Percentiles rank a stretch among this genome's conserved stretches.
These are phyloP conservation scores for Zea luxurians DNA, from an alignment of 176 grass and related monocot genomes.

Conservation along the genomic window DNA sequence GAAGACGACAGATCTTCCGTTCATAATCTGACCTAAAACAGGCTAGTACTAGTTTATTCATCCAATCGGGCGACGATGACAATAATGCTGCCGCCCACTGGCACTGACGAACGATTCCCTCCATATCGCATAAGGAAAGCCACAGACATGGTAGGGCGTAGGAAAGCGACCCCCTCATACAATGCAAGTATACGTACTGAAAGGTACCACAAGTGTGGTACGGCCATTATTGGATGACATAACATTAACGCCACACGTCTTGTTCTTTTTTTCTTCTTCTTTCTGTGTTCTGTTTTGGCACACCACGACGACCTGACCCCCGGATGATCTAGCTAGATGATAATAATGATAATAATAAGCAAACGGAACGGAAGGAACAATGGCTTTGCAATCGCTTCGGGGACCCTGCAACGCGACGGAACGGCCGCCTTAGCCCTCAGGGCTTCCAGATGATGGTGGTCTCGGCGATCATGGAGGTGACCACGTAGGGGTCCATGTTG, in stretches of 20 bases:
- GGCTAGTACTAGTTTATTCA: too few relatives aligned
- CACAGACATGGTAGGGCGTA: too few relatives aligned
- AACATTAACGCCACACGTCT: too few relatives aligned
- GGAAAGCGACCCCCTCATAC: too few relatives aligned
- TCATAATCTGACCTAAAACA: too few relatives aligned
- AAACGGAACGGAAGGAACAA: constrained; percentile 15
- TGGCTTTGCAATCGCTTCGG: neutral
- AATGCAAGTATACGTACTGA: constrained; percentile 1
- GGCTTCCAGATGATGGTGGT: constrained; percentile 83
- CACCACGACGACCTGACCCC: constrained; percentile 12
- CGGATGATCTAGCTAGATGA: constrained; percentile 25
- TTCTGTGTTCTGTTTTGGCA: constrained; percentile 9
- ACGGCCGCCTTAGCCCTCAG: constrained; percentile 21
- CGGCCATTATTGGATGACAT: constrained; percentile 44
- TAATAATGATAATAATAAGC: neutral
- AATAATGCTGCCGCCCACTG: too few relatives aligned
- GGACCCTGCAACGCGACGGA: neutral
- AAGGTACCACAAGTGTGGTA: constrained; percentile 44
- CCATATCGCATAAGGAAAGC: too few relatives aligned
- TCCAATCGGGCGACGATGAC: too few relatives aligned
- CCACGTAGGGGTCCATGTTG: constrained; percentile 98
- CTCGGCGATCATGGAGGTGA: constrained; percentile 88
- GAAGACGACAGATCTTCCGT: too few relatives aligned
- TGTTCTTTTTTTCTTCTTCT: too few relatives aligned
- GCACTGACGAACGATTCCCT: too few relatives aligned